These are phyloP conservation scores for Fusarium nelsonii DNA, from an alignment of 2,329 filamentous ascomycete genomes.

Conservation along the genomic window DNA sequence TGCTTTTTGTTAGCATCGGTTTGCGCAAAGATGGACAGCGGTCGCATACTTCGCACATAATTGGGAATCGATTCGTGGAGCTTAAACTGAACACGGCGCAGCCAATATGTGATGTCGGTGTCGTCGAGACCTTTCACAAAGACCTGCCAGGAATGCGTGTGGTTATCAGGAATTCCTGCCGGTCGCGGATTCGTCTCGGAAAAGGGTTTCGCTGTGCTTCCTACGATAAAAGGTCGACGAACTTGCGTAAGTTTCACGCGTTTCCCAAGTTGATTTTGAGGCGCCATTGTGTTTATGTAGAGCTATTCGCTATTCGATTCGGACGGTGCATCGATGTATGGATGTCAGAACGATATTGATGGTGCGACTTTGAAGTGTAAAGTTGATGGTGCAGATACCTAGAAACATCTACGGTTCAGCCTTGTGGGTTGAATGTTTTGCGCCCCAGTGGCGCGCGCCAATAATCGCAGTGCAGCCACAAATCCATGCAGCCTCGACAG, in stretches of 20 bases:
- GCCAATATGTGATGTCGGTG: conserved; percentile 93
- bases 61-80: conserved; percentile 97
- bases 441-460: conserved; percentile 31
- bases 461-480: conserved; percentile 33
- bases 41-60: conserved; percentile 76
- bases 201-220: conserved; percentile 83
- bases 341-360: neutral
- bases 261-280: conserved; percentile 69
- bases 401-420: conserved; percentile 16
- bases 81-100: conserved; percentile 97
- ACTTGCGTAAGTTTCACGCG: conserved; percentile 75
- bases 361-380: conserved; percentile 1
- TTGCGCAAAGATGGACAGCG: neutral
- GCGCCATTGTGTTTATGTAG: conserved; percentile 62
- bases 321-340: neutral
- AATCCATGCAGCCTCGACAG: conserved; percentile 36
- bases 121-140: conserved; percentile 92
- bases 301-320: neutral
- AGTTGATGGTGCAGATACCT: conserved; percentile 4
- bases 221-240: conserved; percentile 76
- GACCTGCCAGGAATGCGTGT: conserved; percentile 97
- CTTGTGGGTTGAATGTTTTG: conserved; percentile 8
- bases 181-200: conserved; percentile 85
- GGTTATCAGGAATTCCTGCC: conserved; percentile 81
- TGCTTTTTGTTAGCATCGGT: conserved; percentile 47